Conservation (phyloP, 805 yeast species). For the Candida cerambycidarum region DNA sequence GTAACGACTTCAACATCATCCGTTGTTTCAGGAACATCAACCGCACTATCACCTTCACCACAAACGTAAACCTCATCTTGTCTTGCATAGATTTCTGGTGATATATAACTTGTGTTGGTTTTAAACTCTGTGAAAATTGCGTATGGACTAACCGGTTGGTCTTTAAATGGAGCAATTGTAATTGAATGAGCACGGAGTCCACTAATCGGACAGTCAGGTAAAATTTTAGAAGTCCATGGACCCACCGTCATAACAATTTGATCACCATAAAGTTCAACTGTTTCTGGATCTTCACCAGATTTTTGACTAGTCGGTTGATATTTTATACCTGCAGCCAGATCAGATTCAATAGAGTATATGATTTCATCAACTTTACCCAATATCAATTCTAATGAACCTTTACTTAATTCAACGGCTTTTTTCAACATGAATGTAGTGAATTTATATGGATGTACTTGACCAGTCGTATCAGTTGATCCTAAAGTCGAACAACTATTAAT, state of each 20-base stretch:
- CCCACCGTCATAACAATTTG: slow-evolving; percentile 87
- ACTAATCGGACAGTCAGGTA: slow-evolving; percentile 92
- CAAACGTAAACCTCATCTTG: slow-evolving; percentile 95
- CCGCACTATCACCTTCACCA: slow-evolving; percentile 93
- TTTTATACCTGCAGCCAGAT: slow-evolving; percentile 70
- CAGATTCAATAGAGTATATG: slow-evolving; percentile 58
- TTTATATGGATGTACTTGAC: slow-evolving; percentile 94
- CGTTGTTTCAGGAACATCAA: slow-evolving; percentile 89
- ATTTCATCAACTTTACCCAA: slow-evolving; percentile 81
- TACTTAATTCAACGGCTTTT: slow-evolving; percentile 65
- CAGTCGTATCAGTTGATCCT: slow-evolving; percentile 86
- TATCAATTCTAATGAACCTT: slow-evolving; percentile 80
- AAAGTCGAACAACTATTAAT: slow-evolving; percentile 74
- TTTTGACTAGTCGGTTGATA: slow-evolving; percentile 50
- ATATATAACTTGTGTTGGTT: slow-evolving; percentile 68
- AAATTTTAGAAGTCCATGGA: slow-evolving; percentile 92
- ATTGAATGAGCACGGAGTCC: slow-evolving; percentile 95
- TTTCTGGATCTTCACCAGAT: slow-evolving; percentile 20
- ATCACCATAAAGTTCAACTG: slow-evolving; percentile 58
- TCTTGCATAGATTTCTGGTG: slow-evolving; percentile 94
- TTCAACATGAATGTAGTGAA: slow-evolving; percentile 82
- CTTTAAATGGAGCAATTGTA: slow-evolving; percentile 77
- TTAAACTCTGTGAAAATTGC: slow-evolving; percentile 92
- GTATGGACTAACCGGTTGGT: slow-evolving; percentile 76
- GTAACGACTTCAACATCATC: slow-evolving; percentile 88